Percentiles rank a stretch among this genome's conserved stretches.
Evolutionary conservation across 1,139 yeast genomes (phyloP).

Genomic region (Taphrina communis): DNA sequence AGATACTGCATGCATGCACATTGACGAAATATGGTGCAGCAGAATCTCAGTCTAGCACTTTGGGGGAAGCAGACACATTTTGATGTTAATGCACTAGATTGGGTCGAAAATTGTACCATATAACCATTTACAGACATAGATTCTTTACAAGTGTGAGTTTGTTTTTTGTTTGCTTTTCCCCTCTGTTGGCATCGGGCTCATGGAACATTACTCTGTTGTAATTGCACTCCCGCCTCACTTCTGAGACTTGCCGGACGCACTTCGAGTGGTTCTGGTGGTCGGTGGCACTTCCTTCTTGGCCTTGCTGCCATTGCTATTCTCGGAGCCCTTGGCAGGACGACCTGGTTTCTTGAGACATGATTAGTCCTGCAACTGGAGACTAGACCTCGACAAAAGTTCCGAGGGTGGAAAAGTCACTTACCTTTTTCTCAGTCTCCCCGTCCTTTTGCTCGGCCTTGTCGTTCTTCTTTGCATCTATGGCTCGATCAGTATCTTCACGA

Average conservation of each 20-base stretch:
- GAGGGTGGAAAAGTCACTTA: not conserved
- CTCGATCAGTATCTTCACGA: not conserved
- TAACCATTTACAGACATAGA: not conserved
- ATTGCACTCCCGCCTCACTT: not conserved
- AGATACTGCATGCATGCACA: too few species aligned
- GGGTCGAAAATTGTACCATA: conserved; percentile 5
- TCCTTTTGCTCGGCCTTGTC: conserved; percentile 12
- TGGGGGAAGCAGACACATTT: too few species aligned
- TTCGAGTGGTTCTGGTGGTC: conserved; percentile 36
- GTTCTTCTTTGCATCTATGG: conserved; percentile 1
- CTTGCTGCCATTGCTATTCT: conserved; percentile 10
- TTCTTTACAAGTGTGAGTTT: not conserved
- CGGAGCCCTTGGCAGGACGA: conserved; percentile 21
- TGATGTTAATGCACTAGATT: conserved; percentile 1
- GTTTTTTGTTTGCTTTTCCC: too few species aligned
- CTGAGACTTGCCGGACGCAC: conserved; percentile 32
- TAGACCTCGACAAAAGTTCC: not conserved
- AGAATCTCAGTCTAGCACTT: too few species aligned
- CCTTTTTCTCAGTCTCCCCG: conserved; percentile 25
- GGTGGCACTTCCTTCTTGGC: conserved; percentile 32
- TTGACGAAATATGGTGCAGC: too few species aligned
- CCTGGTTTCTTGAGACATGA: conserved; percentile 8
- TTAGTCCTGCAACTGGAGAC: not conserved
- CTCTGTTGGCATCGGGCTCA: not conserved
- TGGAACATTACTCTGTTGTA: too few species aligned